Evolutionary conservation across 2,329 filamentous ascomycete genomes (phyloP).

Genomic region (Metarhizium robertsii): DNA sequence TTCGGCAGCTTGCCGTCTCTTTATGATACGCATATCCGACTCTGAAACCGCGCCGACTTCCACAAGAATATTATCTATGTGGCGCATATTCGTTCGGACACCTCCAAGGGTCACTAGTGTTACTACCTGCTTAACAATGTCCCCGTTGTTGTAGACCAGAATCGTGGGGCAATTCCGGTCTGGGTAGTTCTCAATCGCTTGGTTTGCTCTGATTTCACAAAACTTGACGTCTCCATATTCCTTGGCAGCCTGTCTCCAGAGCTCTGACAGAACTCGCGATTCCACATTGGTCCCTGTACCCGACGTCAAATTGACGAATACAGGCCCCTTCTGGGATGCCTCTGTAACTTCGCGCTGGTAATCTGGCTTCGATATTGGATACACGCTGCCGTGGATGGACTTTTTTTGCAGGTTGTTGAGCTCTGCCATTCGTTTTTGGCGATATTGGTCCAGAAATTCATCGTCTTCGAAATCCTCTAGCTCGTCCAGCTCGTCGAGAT

Average conservation of each 20-base stretch:
- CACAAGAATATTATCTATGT: conserved; percentile 74
- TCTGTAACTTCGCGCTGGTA: conserved; percentile 89
- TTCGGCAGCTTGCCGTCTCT: conserved; percentile 49
- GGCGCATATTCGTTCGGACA: conserved; percentile 56
- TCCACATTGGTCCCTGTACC: conserved; percentile 73
- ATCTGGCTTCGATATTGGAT: conserved; percentile 88
- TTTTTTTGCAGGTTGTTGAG: conserved; percentile 65
- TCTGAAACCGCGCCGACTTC: conserved; percentile 71
- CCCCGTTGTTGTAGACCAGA: conserved; percentile 81
- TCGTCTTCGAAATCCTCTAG: conserved; percentile 96
- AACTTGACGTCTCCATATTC: conserved; percentile 96
- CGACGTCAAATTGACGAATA: conserved; percentile 75
- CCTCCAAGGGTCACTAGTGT: conserved; percentile 75
- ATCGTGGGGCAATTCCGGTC: conserved; percentile 93
- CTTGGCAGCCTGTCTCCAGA: conserved; percentile 75
- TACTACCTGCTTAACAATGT: conserved; percentile 88
- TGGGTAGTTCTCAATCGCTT: conserved; percentile 95
- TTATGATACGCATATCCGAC: conserved; percentile 67
- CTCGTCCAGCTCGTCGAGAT: conserved; percentile 85
- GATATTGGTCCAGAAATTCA: conserved; percentile 77
- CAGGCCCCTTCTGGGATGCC: conserved; percentile 59
- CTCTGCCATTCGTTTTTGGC: conserved; percentile 80
- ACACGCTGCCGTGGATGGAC: conserved; percentile 79
- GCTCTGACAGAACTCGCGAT: conserved; percentile 70
- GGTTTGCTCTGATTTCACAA: conserved; percentile 83